These are phyloP conservation scores for Cocos nucifera DNA, from an alignment of 176 grass and related monocot genomes.

Conservation along the genomic window DNA sequence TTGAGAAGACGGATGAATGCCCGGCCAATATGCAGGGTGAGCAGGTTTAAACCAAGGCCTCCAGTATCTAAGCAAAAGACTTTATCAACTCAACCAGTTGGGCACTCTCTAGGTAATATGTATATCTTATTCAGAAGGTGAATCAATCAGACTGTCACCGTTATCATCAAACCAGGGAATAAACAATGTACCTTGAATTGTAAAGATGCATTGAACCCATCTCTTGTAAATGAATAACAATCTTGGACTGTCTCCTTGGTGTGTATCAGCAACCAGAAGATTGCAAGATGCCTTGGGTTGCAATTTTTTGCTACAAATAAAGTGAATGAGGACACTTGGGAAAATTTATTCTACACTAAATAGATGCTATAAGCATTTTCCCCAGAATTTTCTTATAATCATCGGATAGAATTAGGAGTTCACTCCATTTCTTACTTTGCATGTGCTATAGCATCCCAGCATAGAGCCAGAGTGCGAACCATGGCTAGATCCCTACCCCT, in stretches of 20 bases:
- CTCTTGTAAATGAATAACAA: slow-evolving; percentile 82
- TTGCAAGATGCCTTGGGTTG: slow-evolving; percentile 43
- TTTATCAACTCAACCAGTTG: too few species aligned
- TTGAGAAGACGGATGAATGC: too few species aligned
- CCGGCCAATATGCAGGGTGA: too few species aligned
- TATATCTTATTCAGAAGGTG: too few species aligned
- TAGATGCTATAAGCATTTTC: neutral
- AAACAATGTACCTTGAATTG: slow-evolving; percentile 48
- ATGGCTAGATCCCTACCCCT: slow-evolving; percentile 74
- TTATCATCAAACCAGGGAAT: too few species aligned
- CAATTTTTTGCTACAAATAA: slow-evolving; percentile 42
- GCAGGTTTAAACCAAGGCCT: too few species aligned
- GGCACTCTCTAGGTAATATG: too few species aligned
- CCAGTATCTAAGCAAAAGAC: too few species aligned
- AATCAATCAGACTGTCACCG: too few species aligned
- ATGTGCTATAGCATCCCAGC: slow-evolving; percentile 64
- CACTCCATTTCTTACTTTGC: slow-evolving; percentile 57
- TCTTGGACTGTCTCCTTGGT: slow-evolving; percentile 66
- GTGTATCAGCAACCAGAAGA: slow-evolving; percentile 68
- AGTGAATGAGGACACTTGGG: slow-evolving; percentile 2
- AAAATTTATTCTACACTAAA: slow-evolving; percentile 20
- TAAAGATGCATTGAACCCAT: slow-evolving; percentile 77
- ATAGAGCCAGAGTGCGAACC: slow-evolving; percentile 59
- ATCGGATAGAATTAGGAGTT: slow-evolving; percentile 5
- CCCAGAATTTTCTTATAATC: neutral